Conservation (phyloP, 495 filamentous ascomycete species). For the Penicillium psychrofluorescens region DNA sequence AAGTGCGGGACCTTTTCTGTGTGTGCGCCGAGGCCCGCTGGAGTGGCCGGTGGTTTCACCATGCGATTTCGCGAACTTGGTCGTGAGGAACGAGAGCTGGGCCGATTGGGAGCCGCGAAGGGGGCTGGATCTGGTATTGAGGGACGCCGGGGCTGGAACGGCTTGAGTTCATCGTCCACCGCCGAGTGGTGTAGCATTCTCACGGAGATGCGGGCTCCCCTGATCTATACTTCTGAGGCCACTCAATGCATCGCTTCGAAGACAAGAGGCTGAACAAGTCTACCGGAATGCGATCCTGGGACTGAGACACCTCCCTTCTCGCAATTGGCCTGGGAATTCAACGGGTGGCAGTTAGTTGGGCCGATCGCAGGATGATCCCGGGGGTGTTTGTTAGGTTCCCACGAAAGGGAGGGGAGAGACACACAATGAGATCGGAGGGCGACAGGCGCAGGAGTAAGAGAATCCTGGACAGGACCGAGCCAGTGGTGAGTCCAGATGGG, state of each 20-base stretch:
- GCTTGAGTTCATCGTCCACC: slow-evolving; percentile 18
- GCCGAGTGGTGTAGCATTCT: slow-evolving; percentile 25
- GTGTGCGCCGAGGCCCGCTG: slow-evolving; percentile 13
- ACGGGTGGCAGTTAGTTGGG: too few relatives aligned
- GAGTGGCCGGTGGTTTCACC: slow-evolving; percentile 9
- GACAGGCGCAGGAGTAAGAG: too few relatives aligned
- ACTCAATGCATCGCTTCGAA: slow-evolving; percentile 11
- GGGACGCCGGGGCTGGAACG: slow-evolving; percentile 16
- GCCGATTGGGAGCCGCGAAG: slow-evolving; percentile 8
- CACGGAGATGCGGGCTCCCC: background rate
- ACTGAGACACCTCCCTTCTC: slow-evolving; percentile 6
- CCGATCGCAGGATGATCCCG: too few relatives aligned
- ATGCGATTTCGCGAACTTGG: slow-evolving; percentile 16
- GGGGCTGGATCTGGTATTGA: slow-evolving; percentile 12
- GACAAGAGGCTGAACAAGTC: background rate
- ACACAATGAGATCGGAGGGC: too few relatives aligned
- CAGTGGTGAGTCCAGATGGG: too few relatives aligned
- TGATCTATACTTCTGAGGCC: background rate
- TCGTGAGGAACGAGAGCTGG: slow-evolving; percentile 15
- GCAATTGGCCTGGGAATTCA: slow-evolving; percentile 8
- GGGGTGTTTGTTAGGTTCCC: too few relatives aligned
- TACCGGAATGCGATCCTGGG: slow-evolving; percentile 9
- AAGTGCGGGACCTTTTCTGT: slow-evolving; percentile 10
- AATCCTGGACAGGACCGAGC: too few relatives aligned
- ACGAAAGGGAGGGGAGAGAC: too few relatives aligned